These are phyloP conservation scores for Amanita fuliginea DNA, from an alignment of 768 basidiomycete genomes.

Conservation along the genomic window DNA sequence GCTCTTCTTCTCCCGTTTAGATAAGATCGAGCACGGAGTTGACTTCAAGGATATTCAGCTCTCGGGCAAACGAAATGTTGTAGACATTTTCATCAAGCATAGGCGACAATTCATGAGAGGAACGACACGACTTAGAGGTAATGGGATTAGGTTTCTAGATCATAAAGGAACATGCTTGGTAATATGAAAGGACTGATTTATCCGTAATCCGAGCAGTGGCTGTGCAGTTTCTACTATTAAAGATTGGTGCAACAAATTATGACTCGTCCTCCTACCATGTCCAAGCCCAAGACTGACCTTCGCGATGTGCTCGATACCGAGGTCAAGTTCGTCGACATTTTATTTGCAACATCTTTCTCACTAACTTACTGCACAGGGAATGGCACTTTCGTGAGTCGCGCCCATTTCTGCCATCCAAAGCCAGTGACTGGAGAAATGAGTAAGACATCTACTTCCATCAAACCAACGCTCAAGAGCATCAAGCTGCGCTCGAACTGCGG, in stretches of 20 bases:
- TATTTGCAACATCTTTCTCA: not conserved
- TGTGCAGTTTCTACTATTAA: too few relatives aligned
- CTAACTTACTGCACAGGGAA: constrained; percentile 32
- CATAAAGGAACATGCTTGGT: not conserved
- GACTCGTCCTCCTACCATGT: not conserved
- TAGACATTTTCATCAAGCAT: constrained; percentile 4
- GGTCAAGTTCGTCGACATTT: constrained; percentile 38
- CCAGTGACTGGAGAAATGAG: not conserved
- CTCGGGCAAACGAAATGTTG: constrained; percentile 2
- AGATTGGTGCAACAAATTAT: not conserved
- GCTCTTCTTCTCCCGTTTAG: not conserved
- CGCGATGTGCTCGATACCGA: constrained; percentile 47
- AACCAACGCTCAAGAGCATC: constrained; percentile 46
- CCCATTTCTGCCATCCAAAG: not conserved
- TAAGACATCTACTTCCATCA: constrained; percentile 76
- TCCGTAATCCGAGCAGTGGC: too few relatives aligned
- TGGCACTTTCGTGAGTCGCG: constrained; percentile 67
- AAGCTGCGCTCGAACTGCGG: constrained; percentile 54
- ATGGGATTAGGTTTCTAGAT: constrained; percentile 1
- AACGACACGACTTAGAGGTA: not conserved
- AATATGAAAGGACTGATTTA: too few relatives aligned
- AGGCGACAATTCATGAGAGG: not conserved
- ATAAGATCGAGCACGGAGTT: not conserved
- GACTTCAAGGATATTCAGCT: constrained; percentile 1
- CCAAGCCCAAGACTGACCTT: constrained; percentile 28